Evolutionary conservation across 495 filamentous ascomycete genomes (phyloP).

Genomic region (Penicillium ucsense): DNA sequence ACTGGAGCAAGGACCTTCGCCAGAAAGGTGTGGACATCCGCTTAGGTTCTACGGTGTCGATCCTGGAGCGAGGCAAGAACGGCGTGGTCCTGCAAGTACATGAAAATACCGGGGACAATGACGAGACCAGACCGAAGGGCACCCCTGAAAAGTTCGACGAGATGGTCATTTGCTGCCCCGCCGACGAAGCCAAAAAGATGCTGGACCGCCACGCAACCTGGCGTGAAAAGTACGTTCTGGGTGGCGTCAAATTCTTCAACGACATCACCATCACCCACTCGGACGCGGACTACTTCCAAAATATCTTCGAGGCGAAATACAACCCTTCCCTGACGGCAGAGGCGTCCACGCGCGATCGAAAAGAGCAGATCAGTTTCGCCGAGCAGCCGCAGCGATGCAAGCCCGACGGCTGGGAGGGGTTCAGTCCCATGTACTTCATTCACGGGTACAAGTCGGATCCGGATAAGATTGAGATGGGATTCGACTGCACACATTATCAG

Average conservation of each 20-base stretch:
- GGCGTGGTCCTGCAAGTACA: slow-evolving; percentile 39
- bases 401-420: slow-evolving; percentile 39
- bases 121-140: not conserved
- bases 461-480: slow-evolving; percentile 75
- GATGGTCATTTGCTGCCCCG: slow-evolving; percentile 57
- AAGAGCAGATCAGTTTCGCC: slow-evolving; percentile 44
- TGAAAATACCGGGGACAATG: not conserved
- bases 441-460: slow-evolving; percentile 55
- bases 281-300: slow-evolving; percentile 64
- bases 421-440: slow-evolving; percentile 76
- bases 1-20: slow-evolving; percentile 54
- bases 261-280: slow-evolving; percentile 79
- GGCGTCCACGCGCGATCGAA: slow-evolving; percentile 35
- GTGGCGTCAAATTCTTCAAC: slow-evolving; percentile 68
- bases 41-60: slow-evolving; percentile 49
- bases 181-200: slow-evolving; percentile 62
- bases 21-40: slow-evolving; percentile 55
- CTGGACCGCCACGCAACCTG: slow-evolving; percentile 52
- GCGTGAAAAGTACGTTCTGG: slow-evolving; percentile 58
- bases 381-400: slow-evolving; percentile 26
- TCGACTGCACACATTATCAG: slow-evolving; percentile 80
- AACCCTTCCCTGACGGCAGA: slow-evolving; percentile 40
- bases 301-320: slow-evolving; percentile 66
- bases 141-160: slow-evolving; percentile 52
- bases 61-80: slow-evolving; percentile 46